phyloP scores from a whole-genome alignment of 768 basidiomycete genomes.

The Mycena rebaudengoi region DNA sequence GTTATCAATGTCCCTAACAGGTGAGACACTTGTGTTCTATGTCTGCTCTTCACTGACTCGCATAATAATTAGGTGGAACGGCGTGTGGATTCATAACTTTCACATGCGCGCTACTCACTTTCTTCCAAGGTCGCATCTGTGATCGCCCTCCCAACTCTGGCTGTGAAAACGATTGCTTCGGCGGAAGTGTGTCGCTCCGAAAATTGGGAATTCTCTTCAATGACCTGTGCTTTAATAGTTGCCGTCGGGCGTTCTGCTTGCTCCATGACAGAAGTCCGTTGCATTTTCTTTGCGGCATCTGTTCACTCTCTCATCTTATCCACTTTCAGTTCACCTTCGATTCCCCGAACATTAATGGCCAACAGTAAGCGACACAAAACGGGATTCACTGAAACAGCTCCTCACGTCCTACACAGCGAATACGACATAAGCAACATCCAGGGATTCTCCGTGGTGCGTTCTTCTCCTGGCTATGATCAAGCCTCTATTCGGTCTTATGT shows the following conservation, averaged over 20 bases:
- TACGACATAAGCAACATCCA: constrained; percentile 28
- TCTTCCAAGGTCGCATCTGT: constrained; percentile 13
- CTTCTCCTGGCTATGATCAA: background rate
- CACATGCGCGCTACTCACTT: too few species aligned
- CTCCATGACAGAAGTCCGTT: constrained; percentile 15
- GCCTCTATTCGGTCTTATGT: background rate
- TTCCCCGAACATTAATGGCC: constrained; percentile 5
- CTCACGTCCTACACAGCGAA: too few species aligned
- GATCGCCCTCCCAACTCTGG: constrained; percentile 19
- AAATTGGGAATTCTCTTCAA: background rate
- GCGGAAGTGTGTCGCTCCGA: constrained; percentile 2
- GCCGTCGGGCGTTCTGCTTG: constrained; percentile 11
- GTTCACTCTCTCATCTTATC: background rate
- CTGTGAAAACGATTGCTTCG: constrained; percentile 17
- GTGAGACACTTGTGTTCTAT: background rate
- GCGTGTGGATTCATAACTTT: background rate
- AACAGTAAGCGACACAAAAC: background rate
- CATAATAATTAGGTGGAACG: constrained; percentile 11
- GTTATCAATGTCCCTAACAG: constrained; percentile 3
- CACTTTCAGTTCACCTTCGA: constrained; percentile 7
- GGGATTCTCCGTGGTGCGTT: constrained; percentile 17
- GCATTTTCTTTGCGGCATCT: background rate
- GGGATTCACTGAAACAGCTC: too few species aligned
- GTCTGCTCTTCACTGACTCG: background rate
- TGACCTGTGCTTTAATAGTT: background rate